Evolutionary conservation across 2,329 filamentous ascomycete genomes (phyloP).

Genomic region (Colletotrichum trifolii): DNA sequence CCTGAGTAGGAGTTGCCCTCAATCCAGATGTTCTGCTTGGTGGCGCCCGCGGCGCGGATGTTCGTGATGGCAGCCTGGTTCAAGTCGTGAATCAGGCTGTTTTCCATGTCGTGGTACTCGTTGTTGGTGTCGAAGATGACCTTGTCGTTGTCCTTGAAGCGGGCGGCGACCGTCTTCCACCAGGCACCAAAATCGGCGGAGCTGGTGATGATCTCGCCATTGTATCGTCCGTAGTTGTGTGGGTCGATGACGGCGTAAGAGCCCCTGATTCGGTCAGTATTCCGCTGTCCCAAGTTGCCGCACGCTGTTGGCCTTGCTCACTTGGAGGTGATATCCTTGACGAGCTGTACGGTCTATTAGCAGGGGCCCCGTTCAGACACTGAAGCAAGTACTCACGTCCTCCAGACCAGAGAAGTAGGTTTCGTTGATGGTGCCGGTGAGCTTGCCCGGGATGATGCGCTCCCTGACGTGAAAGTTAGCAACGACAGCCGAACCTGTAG

Average conservation of each 20-base stretch:
- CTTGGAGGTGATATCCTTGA: conserved; percentile 47
- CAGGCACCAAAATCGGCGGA: conserved; percentile 61
- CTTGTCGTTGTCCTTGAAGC: conserved; percentile 59
- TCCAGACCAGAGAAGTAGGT: conserved; percentile 53
- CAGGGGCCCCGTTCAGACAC: too few relatives aligned
- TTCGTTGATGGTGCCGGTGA: conserved; percentile 54
- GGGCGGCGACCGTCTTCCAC: conserved; percentile 61
- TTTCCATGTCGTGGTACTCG: conserved; percentile 69
- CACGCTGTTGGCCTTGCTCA: not conserved
- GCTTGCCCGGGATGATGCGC: conserved; percentile 56
- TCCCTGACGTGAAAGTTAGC: conserved; percentile 53
- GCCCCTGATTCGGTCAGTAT: conserved; percentile 35
- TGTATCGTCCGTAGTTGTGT: conserved; percentile 66
- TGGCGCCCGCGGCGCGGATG: conserved; percentile 66
- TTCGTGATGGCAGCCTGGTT: conserved; percentile 70
- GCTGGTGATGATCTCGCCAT: conserved; percentile 59
- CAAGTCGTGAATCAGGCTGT: conserved; percentile 62
- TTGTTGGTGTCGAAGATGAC: conserved; percentile 72
- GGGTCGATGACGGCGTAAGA: conserved; percentile 62
- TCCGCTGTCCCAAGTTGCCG: not conserved
- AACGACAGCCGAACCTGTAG: too few relatives aligned
- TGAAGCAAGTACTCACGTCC: conserved; percentile 27
- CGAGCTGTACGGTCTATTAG: conserved; percentile 25
- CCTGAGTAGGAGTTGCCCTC: conserved; percentile 61
- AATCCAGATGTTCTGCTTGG: conserved; percentile 58